Base-by-base conservation (phyloP, 306 rosid genomes). In the Castanea mollissima region DNA sequence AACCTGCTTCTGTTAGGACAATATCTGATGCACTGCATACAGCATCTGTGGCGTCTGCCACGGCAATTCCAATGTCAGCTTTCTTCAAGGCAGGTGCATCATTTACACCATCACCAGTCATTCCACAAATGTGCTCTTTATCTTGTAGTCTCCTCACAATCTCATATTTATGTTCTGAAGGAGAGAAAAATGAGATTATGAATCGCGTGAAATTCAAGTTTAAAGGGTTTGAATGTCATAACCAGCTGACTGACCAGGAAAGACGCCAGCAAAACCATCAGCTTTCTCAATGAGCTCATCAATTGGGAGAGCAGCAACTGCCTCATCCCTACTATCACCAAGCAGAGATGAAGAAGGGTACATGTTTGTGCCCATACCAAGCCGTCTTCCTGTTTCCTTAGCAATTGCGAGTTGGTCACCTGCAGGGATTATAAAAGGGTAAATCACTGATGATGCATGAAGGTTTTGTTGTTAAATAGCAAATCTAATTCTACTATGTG, bases 31-130 rank as follows among this genome's bases (percentile, higher is more conserved):
- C 97, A 20, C 97, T 78, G 18, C 90, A 72, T 2, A 94, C 97
- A 54, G 97, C 97, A 71, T 90, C 97, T 54, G 92, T 91, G 41
- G 92, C 65, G 79, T 92, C 94, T 76, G 92, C 93, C 21, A 91
- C 97, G 0, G 97, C 97, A 71, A 91, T 91, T 76, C 97, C 97
- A 16, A 88, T 92, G 83, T 92, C 97, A 6, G 94, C 97, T 85
- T 84, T 88, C 89, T 92, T 92, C 27, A 92, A 75, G 74, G 97
- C 92, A 3, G 92, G 97, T 38, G 94, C 97, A 85, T 92, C 92
- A 31, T 92, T 92, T 63, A 88, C 94, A 11, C 92, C 97, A 84
- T 92, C 97, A 76, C 97, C 94, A 70, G 97, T 90, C 97, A 92
- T 92, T 71, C 97, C 92, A 73, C 92, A 88, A 69, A 92, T 85